phyloP scores from a whole-genome alignment of 768 basidiomycete species.

The Coprinellus micaceus region DNA sequence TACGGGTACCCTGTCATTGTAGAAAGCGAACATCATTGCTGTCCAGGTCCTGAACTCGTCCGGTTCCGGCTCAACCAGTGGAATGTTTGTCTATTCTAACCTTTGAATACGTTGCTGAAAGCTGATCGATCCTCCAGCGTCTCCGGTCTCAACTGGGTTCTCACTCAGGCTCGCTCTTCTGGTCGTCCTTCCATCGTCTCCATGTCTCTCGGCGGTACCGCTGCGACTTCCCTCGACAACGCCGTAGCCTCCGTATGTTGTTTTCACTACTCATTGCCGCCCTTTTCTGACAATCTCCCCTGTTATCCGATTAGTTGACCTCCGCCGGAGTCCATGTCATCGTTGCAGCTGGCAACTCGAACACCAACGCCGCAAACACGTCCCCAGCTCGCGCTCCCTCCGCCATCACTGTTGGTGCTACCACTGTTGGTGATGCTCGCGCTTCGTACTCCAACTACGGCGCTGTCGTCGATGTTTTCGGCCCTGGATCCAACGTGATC shows the following conservation, averaged over 20 bases:
- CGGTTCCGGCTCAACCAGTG: slow-evolving; percentile 18
- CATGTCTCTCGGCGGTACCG: slow-evolving; percentile 31
- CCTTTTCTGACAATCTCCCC: no score
- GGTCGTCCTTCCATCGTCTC: slow-evolving; percentile 27
- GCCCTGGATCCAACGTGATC: slow-evolving; percentile 27
- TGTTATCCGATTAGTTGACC: slow-evolving; percentile 14
- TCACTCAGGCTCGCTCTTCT: slow-evolving; percentile 12
- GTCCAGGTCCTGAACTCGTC: slow-evolving; percentile 38
- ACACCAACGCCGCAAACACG: slow-evolving; percentile 22
- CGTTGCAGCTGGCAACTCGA: slow-evolving; percentile 30
- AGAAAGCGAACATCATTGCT: slow-evolving; percentile 31
- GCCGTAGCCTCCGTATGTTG: slow-evolving; percentile 21
- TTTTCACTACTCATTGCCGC: no score
- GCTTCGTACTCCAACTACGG: slow-evolving; percentile 36
- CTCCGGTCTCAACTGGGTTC: slow-evolving; percentile 29
- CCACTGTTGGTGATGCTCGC: slow-evolving; percentile 25
- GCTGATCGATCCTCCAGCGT: slow-evolving; percentile 14
- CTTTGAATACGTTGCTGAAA: neutral
- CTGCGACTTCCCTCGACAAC: slow-evolving; percentile 24
- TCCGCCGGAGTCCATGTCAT: slow-evolving; percentile 27
- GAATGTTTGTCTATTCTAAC: slow-evolving; percentile 13
- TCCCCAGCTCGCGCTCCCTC: slow-evolving; percentile 30
- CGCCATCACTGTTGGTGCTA: slow-evolving; percentile 35
- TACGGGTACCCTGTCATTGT: no score
- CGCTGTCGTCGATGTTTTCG: slow-evolving; percentile 31